Evolutionary conservation across 306 rosid genomes (phyloP).

Genomic region (Cicer chorassanicum): DNA sequence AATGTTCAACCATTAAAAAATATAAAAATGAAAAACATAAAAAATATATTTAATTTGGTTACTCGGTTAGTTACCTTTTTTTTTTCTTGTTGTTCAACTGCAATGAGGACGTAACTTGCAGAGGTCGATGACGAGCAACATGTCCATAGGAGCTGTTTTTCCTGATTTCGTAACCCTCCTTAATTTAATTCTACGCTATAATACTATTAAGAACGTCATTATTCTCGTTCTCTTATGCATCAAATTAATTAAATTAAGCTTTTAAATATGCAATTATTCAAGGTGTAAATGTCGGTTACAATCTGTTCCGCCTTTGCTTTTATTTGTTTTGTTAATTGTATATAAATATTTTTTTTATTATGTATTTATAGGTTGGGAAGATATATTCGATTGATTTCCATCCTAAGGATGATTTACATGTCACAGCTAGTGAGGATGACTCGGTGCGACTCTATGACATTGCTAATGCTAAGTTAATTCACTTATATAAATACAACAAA

Average conservation of each 20-base stretch:
- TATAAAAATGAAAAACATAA: too few relatives aligned
- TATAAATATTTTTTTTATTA: background rate
- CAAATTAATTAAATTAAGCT: background rate
- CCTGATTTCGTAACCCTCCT: too few relatives aligned
- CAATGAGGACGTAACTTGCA: too few relatives aligned
- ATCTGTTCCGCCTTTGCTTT: background rate
- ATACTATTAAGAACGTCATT: background rate
- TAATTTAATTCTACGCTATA: background rate
- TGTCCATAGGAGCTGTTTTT: too few relatives aligned
- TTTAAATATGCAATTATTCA: background rate
- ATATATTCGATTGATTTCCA: conserved; percentile 87
- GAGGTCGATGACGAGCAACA: too few relatives aligned
- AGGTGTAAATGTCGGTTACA: background rate
- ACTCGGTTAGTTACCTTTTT: too few relatives aligned
- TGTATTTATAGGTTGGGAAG: conserved; percentile 73
- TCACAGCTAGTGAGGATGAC: conserved; percentile 89
- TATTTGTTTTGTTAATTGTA: conserved; percentile 22
- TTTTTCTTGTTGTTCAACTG: too few relatives aligned
- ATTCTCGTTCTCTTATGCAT: background rate
- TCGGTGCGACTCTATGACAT: conserved; percentile 91
- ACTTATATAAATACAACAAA: background rate
- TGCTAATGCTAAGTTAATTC: conserved; percentile 83
- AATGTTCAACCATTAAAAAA: too few relatives aligned
- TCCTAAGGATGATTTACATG: conserved; percentile 86
- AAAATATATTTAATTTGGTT: too few relatives aligned